Base-by-base conservation (phyloP, 768 basidiomycete species). In the Lentinus brumalis region DNA sequence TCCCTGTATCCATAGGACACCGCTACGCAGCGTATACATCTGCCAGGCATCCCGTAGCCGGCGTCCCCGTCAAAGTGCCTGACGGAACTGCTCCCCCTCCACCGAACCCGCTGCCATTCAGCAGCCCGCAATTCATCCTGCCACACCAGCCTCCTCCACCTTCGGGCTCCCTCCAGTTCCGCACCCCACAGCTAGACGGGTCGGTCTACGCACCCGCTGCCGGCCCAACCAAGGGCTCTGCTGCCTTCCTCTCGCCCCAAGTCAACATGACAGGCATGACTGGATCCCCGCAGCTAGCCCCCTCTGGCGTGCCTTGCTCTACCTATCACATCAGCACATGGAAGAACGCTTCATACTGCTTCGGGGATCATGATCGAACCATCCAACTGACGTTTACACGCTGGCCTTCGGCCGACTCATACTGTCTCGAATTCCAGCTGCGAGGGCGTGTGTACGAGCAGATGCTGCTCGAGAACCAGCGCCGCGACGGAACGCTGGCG, bases 321-420 rank as follows among this genome's bases (percentile, higher is more conserved):
- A 18, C 44, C 15, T 45, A 26, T 10, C 55, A 35, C 21, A 49
- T 56, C 18, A 49, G 35, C 18, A 16, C 45, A 2, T 56, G 55
- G 55, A 35, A 47, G 40, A 56, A 47, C 15, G 55, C 46, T 18
- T 56, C 55, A 2, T 26, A 21, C 9, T 38, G 41, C 7, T 56
- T 49, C 46, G 55, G 55, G 9, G 55, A 56, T 46, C 14, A 47
- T 5, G 11, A 49, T 5, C 16, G 55, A 10, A 46, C 35, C 1
- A 35, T 49, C 31, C 46, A 38, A 32, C 18, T 56, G 46, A 49
- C 55, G 18, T 45, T 35, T 16, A 56, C 55, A 10, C 45, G 55
- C 10, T 56, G 55, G 55, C 55, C 55, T 18, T 18, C 31, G n/a
- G 30, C 35, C 12, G 45, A 32, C 8, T 56, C 41, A 16, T 56